Conservation (phyloP, 129 eudicot genomes). For the Flaveria brownii region DNA sequence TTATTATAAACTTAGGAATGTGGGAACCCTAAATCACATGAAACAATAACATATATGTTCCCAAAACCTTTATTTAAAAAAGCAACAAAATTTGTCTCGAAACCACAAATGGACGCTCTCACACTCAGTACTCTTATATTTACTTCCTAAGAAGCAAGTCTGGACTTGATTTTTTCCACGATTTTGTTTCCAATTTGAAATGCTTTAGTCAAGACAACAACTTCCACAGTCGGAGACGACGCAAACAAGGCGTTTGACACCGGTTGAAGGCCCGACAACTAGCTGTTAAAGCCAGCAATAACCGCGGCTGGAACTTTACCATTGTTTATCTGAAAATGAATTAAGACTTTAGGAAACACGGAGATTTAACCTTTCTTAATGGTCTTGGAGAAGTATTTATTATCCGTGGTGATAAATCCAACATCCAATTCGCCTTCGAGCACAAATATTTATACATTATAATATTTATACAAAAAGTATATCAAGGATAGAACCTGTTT, state of each 20-base stretch:
- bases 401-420: not conserved
- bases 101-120: not conserved
- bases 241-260: conserved; percentile 5
- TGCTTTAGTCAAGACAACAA: not conserved
- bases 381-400: not conserved
- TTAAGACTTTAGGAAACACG: not conserved
- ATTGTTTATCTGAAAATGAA: not conserved
- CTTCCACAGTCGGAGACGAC: not conserved
- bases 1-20: no score
- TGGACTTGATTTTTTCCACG: conserved; percentile 1
- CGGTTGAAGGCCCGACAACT: conserved; percentile 6
- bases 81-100: no score
- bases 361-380: not conserved
- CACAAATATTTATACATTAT: no score
- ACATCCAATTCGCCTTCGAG: conserved; percentile 1
- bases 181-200: conserved; percentile 7
- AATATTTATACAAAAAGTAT: no score
- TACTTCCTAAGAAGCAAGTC: not conserved
- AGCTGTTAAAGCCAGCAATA: not conserved
- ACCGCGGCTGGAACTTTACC: not conserved
- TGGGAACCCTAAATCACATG: no score
- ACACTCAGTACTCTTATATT: not conserved
- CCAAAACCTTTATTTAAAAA: no score
- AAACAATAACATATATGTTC: no score
- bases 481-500: no score